Base-by-base conservation (phyloP, 2,329 filamentous ascomycete genomes). In the Myotisia sp. region DNA sequence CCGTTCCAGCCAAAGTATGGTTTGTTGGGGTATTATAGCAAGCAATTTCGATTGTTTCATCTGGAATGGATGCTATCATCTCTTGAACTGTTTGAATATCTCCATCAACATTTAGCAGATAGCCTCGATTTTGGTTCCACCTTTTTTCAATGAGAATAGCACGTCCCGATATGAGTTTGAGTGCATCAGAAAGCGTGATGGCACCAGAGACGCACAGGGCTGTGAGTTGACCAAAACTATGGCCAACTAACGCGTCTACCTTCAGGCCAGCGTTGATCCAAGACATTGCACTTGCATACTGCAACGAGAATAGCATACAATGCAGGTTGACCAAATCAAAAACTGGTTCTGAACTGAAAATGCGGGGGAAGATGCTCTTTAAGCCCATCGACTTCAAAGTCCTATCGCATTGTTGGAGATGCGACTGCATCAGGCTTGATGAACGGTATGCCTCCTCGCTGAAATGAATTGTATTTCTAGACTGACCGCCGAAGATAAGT, bases 401-500 rank as follows among this genome's bases (percentile, higher is more conserved):
- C 1, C 36, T 21, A 19, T 62, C 49, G 36, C 60, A 63, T 3
- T 36, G 26, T 18, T 57, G 48, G 1, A 64, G 45, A 32, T 62
- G 45, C 4, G 37, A 34, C 8, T 47, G 48, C 4, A 60, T 44
- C 3, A 46, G 21, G 42, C 33, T 18, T 14, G 47, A 44, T n/a
- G 22, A 36, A 5, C 51, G 34, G 26, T 51, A 58, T 3, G 56
- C 33, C 3, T 39, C 37, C n/a, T 43, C 41, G 19, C 44, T 40
- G 2, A 59, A 37, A 1, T 46, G 46, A 5, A 54, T 38, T 10
- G 43, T 45, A 3, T 28, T 42, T 3, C 46, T 43, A 1, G 43
- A 48, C 30, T 64, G 60, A 2, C 60, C 60, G 3, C 55, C 56
- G 29, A 63, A 60, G n/a, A 44, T 47, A 1, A 64, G 36, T 1